Base-by-base conservation (phyloP, 305 asterid species). In the Stenogyne calaminthoides region DNA sequence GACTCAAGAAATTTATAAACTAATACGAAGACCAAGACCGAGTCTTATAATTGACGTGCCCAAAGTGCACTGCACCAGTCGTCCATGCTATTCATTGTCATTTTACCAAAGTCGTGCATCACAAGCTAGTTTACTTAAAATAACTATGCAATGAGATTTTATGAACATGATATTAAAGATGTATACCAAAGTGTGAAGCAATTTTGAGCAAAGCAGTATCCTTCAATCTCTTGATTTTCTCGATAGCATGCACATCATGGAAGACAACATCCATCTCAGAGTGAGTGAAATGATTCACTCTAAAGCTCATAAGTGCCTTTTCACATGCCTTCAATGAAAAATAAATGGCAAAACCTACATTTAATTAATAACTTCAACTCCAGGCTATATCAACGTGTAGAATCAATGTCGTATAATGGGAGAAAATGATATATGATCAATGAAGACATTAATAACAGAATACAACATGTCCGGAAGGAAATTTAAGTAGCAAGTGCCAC, bases 121-220 rank as follows among this genome's bases (percentile, higher is more conserved):
- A n/a, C n/a, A n/a, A n/a, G n/a, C n/a, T n/a, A n/a, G n/a, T n/a
- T n/a, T n/a, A n/a, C 58, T 42, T 20, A 67, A 32, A 59, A 67
- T 56, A 51, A 70, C 9, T 34, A 57, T 60, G 20, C 49, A 52
- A 34, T 42, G 61, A 57, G 56, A 60, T 40, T 47, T 32, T 70
- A 64, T 10, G 46, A 69, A 47, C 34, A 55, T 77, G 49, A 16
- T 11, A 34, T 67, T 46, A 39, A 49, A 69, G n/a, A 36, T 7
- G 44, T 68, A 54, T 89, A 93, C 98, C 92, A 74, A 96, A 88
- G 75, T 66, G 83, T 55, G 96, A 81, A 70, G 94, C 84, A 52
- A 82, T 88, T 40, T 84, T 79, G 64, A 75, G 77, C 62, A 81
- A 63, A 64, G 90, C 89, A 71, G 64, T 75, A 71, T 87, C 84